Evolutionary conservation across 2,329 filamentous ascomycete genomes (phyloP), one percentile per base, ranked within the genome.

Genomic region (Talaromyces pinophilus): DNA sequence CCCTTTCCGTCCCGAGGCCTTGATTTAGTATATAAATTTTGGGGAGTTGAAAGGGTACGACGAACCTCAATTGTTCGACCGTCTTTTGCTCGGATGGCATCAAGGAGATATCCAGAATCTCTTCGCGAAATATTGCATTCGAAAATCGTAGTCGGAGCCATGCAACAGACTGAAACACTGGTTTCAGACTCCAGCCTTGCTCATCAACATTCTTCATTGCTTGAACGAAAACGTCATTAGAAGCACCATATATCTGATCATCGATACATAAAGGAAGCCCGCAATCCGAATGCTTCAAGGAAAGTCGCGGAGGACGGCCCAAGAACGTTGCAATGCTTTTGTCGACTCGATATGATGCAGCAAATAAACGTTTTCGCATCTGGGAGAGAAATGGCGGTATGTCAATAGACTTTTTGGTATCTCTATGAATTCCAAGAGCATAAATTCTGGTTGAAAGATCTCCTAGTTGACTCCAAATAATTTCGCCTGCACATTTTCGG

Each of bases 81-180:
- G 52, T 57, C 1, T 50, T 22, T 19, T 30, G n/a, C 13, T 33
- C 22, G 13, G 30, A 15, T 15, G 62, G 11, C 30, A n/a, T 35
- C n/a, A 64, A 25, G 13, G 62, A 33, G 3, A 59, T 50, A 44
- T 64, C 63, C 11, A 64, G 19, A 15, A 64, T 64, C 46, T 64
- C 63, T 50, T 64, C 63, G 8, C 63, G 54, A 8, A 64, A 64
- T 6, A 35, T 42, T 5, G 54, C 17, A 33, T 30, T 59, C 3
- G 22, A 30, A 28, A n/a, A 59, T 19, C 40, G 62, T 3, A 57
- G 38, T 50, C 62, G 62, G 22, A 64, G 48, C 62, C 62, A 64
- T 17, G 40, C 42, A 19, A 28, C 19, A n/a, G 54, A 13, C 11
- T 50, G 40, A 6, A 59, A 59, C 19, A 17, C 7, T 2, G 42